Base-by-base conservation (phyloP, 192 early-diverging fungal genomes). In the Phycomyces blakesleeanus region DNA sequence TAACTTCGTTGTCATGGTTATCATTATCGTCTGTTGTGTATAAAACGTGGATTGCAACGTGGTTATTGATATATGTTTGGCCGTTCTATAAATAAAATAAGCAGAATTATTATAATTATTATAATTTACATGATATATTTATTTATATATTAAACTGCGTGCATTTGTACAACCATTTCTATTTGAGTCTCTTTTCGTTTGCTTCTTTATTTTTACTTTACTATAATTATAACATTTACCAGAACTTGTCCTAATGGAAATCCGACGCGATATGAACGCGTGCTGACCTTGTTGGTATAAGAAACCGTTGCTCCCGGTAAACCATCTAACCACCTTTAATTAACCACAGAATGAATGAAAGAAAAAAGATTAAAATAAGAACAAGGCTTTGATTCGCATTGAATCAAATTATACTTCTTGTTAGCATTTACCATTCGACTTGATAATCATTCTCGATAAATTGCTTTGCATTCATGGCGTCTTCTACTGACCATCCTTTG, bases 31-130 rank as follows among this genome's bases (percentile, higher is more conserved):
- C 69, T 8, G 70, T 64, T 27, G 80, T 77, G 57, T 86, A 87
- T 15, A 86, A 62, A 18, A 89, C 77, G 16, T 84, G 75, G 56
- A 89, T 77, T 0, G 72, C 66, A 22, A 89, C 78, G 59, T 89
- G 87, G 60, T 88, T 88, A 72, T 89, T 85, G 29, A 91, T 72
- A 41, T 80, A 84, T 18, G 78, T 78, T 27, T 68, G 76, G 2
- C 73, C 76, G 42, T 62, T 59, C 69, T 71, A 44, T 24, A 16
- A 16, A 15, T 18, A 40, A 55, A 25, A 27, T 25, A 26, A 29
- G n/a, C 7, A 34, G 3, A 34, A 34, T 34, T 34, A 34, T 34
- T 34, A 34, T 34, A 5, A 34, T 34, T n/a, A n/a, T n/a, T n/a
- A n/a, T n/a, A n/a, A n/a, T 34, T 34, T 34, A 2, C 29, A 34